Evolutionary conservation across 768 basidiomycete genomes (phyloP).

Genomic region (Strobilomyces echinocephalus): DNA sequence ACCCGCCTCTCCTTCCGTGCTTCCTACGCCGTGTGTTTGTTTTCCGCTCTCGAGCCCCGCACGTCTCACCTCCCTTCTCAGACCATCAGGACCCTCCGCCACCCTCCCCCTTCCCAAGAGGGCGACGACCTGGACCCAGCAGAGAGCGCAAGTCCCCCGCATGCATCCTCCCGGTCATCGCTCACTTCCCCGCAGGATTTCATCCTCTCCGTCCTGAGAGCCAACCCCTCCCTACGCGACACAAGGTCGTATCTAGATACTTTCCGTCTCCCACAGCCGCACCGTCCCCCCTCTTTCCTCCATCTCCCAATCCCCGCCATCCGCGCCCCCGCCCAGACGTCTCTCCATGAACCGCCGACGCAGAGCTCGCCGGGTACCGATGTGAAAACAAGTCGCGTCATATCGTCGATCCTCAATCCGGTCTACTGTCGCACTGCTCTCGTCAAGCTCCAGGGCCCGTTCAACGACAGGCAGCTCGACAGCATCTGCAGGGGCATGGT

Average conservation of each 20-base stretch:
- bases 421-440: conserved; percentile 83
- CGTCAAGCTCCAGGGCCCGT: conserved; percentile 96
- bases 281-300: conserved; percentile 23
- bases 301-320: conserved; percentile 24
- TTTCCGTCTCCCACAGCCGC: conserved; percentile 68
- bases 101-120: conserved; percentile 7
- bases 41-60: background rate
- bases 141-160: conserved; percentile 46
- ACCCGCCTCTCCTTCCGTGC: conserved; percentile 42
- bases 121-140: conserved; percentile 31
- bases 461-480: conserved; percentile 87
- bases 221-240: conserved; percentile 89
- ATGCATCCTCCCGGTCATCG: background rate
- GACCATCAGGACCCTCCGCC: conserved; percentile 32
- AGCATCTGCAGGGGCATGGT: conserved; percentile 92
- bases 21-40: conserved; percentile 49
- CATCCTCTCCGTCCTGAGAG: conserved; percentile 88
- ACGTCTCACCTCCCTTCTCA: conserved; percentile 18
- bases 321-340: conserved; percentile 4
- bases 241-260: conserved; percentile 85
- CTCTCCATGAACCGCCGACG: conserved; percentile 6
- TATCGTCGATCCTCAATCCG: conserved; percentile 80
- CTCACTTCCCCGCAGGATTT: conserved; percentile 65
- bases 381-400: conserved; percentile 45
- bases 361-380: conserved; percentile 31